Conservation (phyloP, 192 early-diverging fungal genomes). For the Backusella circina region DNA sequence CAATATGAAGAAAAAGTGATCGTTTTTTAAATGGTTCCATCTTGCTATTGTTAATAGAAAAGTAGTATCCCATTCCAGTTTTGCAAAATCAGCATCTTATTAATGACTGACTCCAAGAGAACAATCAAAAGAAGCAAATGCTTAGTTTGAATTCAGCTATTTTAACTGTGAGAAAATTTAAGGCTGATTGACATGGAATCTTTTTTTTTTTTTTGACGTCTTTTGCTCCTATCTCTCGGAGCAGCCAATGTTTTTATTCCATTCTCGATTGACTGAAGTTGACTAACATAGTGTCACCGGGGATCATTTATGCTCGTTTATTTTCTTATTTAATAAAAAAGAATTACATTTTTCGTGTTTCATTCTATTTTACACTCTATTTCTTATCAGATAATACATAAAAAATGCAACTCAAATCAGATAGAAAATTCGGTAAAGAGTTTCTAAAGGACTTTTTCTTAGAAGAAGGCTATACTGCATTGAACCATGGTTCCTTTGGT, state of each 20-base stretch:
- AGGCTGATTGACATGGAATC: too few species aligned
- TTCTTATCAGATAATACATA: neutral
- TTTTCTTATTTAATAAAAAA: too few species aligned
- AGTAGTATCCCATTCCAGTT: too few species aligned
- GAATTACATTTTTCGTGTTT: neutral
- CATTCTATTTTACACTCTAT: neutral
- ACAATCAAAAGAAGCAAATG: too few species aligned
- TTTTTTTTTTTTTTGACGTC: too few species aligned
- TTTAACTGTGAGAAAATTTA: too few species aligned
- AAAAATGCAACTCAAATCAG: neutral
- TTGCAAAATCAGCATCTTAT: too few species aligned
- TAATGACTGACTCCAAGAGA: too few species aligned
- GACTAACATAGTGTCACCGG: neutral
- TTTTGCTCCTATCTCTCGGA: neutral
- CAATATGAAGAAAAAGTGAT: too few species aligned
- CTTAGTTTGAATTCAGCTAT: too few species aligned
- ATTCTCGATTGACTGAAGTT: neutral
- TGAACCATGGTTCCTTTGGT: constrained; percentile 69
- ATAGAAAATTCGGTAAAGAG: constrained; percentile 37
- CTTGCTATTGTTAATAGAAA: too few species aligned
- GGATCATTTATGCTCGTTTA: neutral
- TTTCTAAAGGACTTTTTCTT: constrained; percentile 46
- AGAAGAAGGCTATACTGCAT: constrained; percentile 40
- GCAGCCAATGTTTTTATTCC: neutral
- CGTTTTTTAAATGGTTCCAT: too few species aligned